A percentile compares a stretch with the other conserved stretches of the same genome.
Conservation (phyloP, 2,329 filamentous ascomycete genomes). For the Talaromyces islandicus region DNA sequence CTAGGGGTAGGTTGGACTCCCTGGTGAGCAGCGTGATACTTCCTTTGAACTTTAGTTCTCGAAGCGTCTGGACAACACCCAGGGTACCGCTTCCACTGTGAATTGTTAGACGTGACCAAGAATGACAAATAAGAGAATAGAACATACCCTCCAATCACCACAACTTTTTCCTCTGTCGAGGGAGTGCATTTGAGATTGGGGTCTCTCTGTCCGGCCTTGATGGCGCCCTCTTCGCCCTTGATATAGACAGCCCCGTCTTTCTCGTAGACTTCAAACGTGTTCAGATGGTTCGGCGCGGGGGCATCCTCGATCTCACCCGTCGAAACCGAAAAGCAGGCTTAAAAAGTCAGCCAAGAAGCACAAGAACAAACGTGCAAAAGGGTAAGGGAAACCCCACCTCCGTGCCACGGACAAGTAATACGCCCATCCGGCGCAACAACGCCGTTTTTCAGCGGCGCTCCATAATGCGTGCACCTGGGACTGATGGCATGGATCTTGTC, state of each 20-base stretch:
- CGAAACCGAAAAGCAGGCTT: constrained; percentile 85
- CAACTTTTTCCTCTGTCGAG: constrained; percentile 53
- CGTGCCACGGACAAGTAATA: constrained; percentile 93
- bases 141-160: constrained; percentile 72
- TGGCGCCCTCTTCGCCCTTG: constrained; percentile 67
- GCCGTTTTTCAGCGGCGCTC: constrained; percentile 80
- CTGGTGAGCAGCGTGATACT: constrained; percentile 75
- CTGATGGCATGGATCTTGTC: constrained; percentile 74
- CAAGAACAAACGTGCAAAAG: too few relatives aligned
- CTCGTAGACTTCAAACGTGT: constrained; percentile 73
- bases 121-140: not conserved
- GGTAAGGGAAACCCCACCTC: constrained; percentile 60
- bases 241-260: constrained; percentile 81
- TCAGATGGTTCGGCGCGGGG: constrained; percentile 79
- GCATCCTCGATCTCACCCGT: constrained; percentile 95
- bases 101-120: constrained; percentile 1
- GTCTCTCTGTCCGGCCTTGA: constrained; percentile 69
- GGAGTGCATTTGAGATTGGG: constrained; percentile 67
- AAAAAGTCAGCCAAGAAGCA: constrained; percentile 9
- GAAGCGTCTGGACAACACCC: constrained; percentile 74
- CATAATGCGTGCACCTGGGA: constrained; percentile 83
- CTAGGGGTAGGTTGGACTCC: constrained; percentile 82
- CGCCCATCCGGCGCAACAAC: constrained; percentile 75
- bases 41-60: constrained; percentile 73
- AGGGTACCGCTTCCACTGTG: constrained; percentile 71